Evolutionary conservation across 2,329 filamentous ascomycete genomes (phyloP).

Genomic region (Ophiostoma tasmaniense): DNA sequence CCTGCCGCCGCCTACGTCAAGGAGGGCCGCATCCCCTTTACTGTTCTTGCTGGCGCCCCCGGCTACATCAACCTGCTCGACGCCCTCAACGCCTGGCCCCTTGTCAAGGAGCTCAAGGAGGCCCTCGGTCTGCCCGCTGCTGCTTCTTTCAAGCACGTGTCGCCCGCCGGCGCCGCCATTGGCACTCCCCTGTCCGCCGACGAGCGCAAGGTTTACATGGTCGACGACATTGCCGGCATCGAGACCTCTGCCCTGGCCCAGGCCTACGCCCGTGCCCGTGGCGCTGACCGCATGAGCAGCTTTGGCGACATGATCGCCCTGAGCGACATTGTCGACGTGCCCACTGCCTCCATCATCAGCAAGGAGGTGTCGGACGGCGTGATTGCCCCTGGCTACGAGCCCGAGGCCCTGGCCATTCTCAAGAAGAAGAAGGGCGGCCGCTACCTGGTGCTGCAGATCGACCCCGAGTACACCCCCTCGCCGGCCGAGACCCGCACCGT

Average conservation of each 20-base stretch:
- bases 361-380: conserved; percentile 97
- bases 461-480: conserved; percentile 72
- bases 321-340: conserved; percentile 80
- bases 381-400: conserved; percentile 79
- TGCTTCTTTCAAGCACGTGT: conserved; percentile 98
- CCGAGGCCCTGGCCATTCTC: conserved; percentile 80
- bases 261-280: conserved; percentile 90
- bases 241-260: conserved; percentile 81
- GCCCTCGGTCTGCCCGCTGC: conserved; percentile 83
- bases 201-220: conserved; percentile 97
- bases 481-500: conserved; percentile 79
- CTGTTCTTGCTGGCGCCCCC: conserved; percentile 78
- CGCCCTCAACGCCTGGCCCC: conserved; percentile 89
- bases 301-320: conserved; percentile 96
- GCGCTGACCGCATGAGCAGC: conserved; percentile 96
- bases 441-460: conserved; percentile 93
- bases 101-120: conserved; percentile 91
- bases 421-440: conserved; percentile 98
- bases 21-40: conserved; percentile 77
- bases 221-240: conserved; percentile 86
- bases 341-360: conserved; percentile 94
- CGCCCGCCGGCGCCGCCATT: conserved; percentile 89
- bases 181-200: conserved; percentile 76
- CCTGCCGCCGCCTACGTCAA: conserved; percentile 77
- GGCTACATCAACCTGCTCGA: conserved; percentile 98